Conservation (phyloP, 768 basidiomycete species). For the Kwoniella newhampshirensis region DNA sequence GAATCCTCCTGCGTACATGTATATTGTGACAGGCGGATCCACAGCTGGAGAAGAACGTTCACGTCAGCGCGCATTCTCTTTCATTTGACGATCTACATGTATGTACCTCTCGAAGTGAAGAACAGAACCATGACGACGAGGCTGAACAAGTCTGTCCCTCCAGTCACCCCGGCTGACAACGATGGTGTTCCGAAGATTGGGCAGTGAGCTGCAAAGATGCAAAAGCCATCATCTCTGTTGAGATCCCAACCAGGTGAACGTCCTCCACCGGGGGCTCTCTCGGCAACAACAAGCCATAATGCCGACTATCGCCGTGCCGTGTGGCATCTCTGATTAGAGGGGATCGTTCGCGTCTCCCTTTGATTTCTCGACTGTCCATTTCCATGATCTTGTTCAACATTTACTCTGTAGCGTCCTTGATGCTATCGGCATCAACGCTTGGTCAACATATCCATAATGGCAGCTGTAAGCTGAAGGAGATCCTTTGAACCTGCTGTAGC, state of each 20-base stretch:
- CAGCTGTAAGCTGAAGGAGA: constrained; percentile 8
- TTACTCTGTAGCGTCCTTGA: not conserved
- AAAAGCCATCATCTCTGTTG: no score
- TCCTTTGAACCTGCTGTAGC: not conserved
- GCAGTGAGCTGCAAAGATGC: no score
- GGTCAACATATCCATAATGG: not conserved
- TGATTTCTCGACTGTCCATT: constrained; percentile 1
- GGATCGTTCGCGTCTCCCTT: constrained; percentile 11
- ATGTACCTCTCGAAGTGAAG: constrained; percentile 62
- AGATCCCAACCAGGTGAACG: constrained; percentile 10
- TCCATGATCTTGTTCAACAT: not conserved
- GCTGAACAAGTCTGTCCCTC: no score
- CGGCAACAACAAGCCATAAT: not conserved
- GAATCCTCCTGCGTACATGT: constrained; percentile 63
- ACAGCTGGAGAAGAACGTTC: constrained; percentile 55
- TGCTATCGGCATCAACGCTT: no score
- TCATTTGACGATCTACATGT: not conserved
- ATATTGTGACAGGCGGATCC: constrained; percentile 69
- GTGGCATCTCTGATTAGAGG: constrained; percentile 3
- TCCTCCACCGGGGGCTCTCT: constrained; percentile 7
- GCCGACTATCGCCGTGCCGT: constrained; percentile 2
- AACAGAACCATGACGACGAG: constrained; percentile 62
- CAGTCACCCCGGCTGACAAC: no score
- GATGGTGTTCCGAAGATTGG: no score
- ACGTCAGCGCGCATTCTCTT: constrained; percentile 11